Percentiles rank a stretch among this genome's conserved stretches.
Conservation (phyloP, 73 alveolate genomes). For the Tetrahymena elliotti region DNA sequence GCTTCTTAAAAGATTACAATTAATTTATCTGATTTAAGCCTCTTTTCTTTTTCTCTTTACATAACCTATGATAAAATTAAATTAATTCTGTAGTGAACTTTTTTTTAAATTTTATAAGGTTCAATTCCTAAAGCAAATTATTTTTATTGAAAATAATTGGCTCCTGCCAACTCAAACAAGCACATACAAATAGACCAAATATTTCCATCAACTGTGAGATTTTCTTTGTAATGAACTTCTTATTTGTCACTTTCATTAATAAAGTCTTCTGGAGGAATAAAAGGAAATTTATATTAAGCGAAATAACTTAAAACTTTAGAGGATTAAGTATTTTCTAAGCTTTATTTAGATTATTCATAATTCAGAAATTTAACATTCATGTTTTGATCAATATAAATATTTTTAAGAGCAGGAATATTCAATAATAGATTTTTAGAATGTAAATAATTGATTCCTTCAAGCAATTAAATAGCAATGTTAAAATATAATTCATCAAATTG, state of each 20-base stretch:
- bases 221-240: background rate
- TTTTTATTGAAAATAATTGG: background rate
- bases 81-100: background rate
- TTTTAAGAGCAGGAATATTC: background rate
- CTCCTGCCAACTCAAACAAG: background rate
- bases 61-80: background rate
- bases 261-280: background rate
- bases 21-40: background rate
- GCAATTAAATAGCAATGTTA: background rate
- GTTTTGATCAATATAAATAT: background rate
- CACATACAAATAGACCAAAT: background rate
- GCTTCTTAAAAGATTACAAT: background rate
- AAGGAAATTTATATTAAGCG: background rate
- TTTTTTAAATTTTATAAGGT: background rate
- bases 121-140: background rate
- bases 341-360: background rate
- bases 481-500: background rate
- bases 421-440: background rate
- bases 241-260: background rate
- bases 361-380: background rate
- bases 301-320: background rate
- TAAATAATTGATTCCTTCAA: background rate
- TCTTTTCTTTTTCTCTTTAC: background rate
- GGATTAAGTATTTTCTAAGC: background rate
- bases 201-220: background rate